Conservation (phyloP, 2,329 filamentous ascomycete genomes). For the Cladosporium sp. region DNA sequence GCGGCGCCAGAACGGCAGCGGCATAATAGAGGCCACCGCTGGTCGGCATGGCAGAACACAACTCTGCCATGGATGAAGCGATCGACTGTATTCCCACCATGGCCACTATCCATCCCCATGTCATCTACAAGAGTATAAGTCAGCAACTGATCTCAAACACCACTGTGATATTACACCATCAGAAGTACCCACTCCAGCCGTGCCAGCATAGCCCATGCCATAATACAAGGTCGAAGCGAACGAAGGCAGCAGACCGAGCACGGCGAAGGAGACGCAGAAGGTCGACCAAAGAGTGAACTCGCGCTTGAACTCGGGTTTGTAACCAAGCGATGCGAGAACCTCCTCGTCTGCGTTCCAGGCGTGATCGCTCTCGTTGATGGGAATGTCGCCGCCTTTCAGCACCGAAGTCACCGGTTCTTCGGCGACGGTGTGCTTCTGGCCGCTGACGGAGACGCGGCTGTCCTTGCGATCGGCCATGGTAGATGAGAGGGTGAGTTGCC, state of each 20-base stretch:
- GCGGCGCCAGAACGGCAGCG: slow-evolving; percentile 64
- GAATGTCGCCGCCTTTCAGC: slow-evolving; percentile 45
- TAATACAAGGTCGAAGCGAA: slow-evolving; percentile 70
- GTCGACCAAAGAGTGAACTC: slow-evolving; percentile 72
- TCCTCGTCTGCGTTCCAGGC: slow-evolving; percentile 55
- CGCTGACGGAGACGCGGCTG: neutral
- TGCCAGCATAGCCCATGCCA: slow-evolving; percentile 54
- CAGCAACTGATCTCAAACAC: too few species aligned
- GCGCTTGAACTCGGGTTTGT: slow-evolving; percentile 62
- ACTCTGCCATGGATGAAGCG: slow-evolving; percentile 61
- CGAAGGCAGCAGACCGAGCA: slow-evolving; percentile 65
- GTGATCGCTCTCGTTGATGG: slow-evolving; percentile 39
- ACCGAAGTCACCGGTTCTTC: slow-evolving; percentile 52
- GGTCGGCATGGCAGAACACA: slow-evolving; percentile 58
- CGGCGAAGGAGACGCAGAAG: slow-evolving; percentile 70
- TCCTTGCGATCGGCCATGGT: neutral
- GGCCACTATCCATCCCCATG: slow-evolving; percentile 71
- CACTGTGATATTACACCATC: too few species aligned
- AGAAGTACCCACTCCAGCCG: too few species aligned
- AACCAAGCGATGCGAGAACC: slow-evolving; percentile 58
- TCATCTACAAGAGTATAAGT: too few species aligned
- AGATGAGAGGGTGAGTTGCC: neutral
- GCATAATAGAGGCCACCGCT: slow-evolving; percentile 71
- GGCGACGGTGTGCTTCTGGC: slow-evolving; percentile 34
- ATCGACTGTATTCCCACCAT: slow-evolving; percentile 70